Evolutionary conservation across 805 yeast species (phyloP), one percentile per base, ranked within the genome.

Genomic region (Metschnikowia corniflorae): DNA sequence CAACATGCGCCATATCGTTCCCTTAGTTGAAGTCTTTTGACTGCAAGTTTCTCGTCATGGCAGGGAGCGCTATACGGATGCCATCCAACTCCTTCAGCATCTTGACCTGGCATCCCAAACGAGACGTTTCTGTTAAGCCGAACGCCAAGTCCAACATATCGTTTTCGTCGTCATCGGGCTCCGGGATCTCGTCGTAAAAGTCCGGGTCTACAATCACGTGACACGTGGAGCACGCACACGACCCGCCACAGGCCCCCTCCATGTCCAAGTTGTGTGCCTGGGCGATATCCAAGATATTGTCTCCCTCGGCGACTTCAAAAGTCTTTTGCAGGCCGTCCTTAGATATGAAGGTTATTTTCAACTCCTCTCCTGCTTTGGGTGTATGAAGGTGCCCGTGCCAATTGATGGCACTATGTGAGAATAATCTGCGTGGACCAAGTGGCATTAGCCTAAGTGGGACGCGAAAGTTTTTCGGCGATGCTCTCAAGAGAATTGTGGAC

Each of bases 171-270:
- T 93, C 98, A 47, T 81, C 86, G 0, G 98, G 97, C 59, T 93
- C 97, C 7, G 93, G 95, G 46, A 93, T 77, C 33, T 68, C 75
- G 55, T 93, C 98, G 63, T 87, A 93, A 58, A 70, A 88, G 30
- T 84, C 96, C 1, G 98, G 97, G 58, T 93, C 98, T 26, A 93
- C 88, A 33, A 93, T 91, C 36, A 93, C 82, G 63, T 93, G 98
- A 58, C 98, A 93, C 0, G 98, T 93, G 5, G 97, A 88, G 60
- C 98, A 93, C 1, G 98, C 98, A 70, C 98, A 93, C 4, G 97
- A 87, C 3, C 97, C 98, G 16, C 98, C 98, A 63, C 98, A 93
- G 0, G 98, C 98, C 29, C 81, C 96, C 60, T 93, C 98, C 93
- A 93, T 89, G 49, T 93, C 98, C 40, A 93, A 62, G 52, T 89